Base-by-base conservation (phyloP, 495 filamentous ascomycete species). In the Penicillium cosmopolitanum region DNA sequence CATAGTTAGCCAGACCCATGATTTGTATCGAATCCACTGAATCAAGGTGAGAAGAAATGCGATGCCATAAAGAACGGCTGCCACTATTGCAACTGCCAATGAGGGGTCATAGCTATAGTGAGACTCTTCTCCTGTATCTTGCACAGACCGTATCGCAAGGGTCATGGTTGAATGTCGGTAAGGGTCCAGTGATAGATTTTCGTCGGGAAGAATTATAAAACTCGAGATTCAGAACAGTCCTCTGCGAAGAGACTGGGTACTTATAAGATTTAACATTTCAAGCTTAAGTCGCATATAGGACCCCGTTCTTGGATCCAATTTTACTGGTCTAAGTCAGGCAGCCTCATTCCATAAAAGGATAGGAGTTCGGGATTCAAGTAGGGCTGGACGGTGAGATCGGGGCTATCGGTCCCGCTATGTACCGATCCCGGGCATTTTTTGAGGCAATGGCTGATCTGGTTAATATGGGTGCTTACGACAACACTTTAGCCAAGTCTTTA, bases 41-140 rank as follows among this genome's bases (percentile, higher is more conserved):
- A 76, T 57, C 1, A 69, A 42, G 0, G 78, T 77, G 40, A 69
- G 66, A 9, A 77, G 5, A 33, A 78, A 73, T 0, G 69, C 55
- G 33, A 75, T 42, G 16, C 62, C 50, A 63, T 85, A 88, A 25
- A 87, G 68, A 18, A 77, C 68, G 47, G 65, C 64, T 55, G 85
- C 82, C 31, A 85, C 70, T 7, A 73, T 66, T 8, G 83, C 80
- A 2, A 78, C 80, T 7, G 71, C 63, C 5, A 81, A 33, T 0
- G 77, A 83, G 6, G 83, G 82, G 10, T 80, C 19, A 60, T 85
- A 86, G 16, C 76, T 62, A 70, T 83, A 85, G 42, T n/a, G 42
- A 44, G 42, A 44, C 16, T 16, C 15, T 16, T 19, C 6, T 18
- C 15, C 4, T 13, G 42, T 7, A 8, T 44, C 3, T 18, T 44